phyloP scores from a whole-genome alignment of 768 basidiomycete species.

The Tricholoma furcatifolium region DNA sequence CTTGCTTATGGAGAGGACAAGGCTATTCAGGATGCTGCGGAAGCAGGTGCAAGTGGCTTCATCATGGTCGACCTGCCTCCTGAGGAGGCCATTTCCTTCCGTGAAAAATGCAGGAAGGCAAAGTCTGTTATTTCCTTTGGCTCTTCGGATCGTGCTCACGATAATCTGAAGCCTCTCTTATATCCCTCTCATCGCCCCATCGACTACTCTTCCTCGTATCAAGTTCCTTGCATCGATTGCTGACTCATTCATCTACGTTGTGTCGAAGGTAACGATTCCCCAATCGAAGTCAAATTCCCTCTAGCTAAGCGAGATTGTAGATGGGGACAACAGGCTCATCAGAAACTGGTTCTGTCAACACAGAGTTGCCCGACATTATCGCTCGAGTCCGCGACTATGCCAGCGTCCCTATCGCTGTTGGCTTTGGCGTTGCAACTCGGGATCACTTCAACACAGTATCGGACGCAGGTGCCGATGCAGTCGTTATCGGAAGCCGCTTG shows the following conservation, averaged over 20 bases:
- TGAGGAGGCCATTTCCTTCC: conserved; percentile 90
- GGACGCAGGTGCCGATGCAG: conserved; percentile 89
- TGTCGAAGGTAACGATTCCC: conserved; percentile 72
- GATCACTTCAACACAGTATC: conserved; percentile 86
- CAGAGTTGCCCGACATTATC: conserved; percentile 79
- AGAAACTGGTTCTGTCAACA: conserved; percentile 66
- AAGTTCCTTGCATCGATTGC: conserved; percentile 91
- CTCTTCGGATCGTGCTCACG: conserved; percentile 1
- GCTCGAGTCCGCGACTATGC: conserved; percentile 78
- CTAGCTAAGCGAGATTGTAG: conserved; percentile 27
- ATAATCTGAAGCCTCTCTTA: conserved; percentile 72
- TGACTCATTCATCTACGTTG: conserved; percentile 96
- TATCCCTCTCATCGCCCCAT: conserved; percentile 93
- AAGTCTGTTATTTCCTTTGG: conserved; percentile 51
- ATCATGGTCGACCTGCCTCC: conserved; percentile 98
- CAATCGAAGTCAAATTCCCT: not conserved
- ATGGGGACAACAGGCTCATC: conserved; percentile 99
- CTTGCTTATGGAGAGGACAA: conserved; percentile 95
- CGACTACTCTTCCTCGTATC: conserved; percentile 84
- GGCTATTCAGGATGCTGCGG: conserved; percentile 84
- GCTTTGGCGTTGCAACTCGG: conserved; percentile 92
- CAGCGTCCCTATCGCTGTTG: conserved; percentile 86
- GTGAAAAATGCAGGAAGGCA: conserved; percentile 78
- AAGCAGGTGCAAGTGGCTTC: conserved; percentile 95
- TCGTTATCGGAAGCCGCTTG: conserved; percentile 89